Conservation (phyloP, 2,329 filamentous ascomycete genomes). For the Paradendryphiella salina region DNA sequence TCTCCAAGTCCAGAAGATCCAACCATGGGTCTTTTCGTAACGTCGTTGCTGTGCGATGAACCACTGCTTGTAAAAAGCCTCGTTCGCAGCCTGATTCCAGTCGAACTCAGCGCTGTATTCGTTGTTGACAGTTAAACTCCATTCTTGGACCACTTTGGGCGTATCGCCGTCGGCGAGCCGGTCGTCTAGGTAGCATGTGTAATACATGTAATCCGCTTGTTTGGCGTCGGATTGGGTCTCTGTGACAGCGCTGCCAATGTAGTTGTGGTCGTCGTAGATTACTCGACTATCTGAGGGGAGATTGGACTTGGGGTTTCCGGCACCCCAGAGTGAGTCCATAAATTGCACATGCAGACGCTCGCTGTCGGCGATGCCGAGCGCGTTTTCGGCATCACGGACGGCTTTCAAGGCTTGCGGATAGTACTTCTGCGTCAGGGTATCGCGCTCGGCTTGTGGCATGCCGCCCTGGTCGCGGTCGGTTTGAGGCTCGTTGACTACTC, state of each 20-base stretch:
- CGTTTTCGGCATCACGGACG: constrained; percentile 55
- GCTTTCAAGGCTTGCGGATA: constrained; percentile 54
- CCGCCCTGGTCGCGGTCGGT: constrained; percentile 14
- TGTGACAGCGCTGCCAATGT: constrained; percentile 52
- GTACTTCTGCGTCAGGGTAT: constrained; percentile 39
- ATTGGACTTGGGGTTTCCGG: constrained; percentile 57
- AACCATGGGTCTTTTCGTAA: constrained; percentile 60
- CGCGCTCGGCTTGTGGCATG: constrained; percentile 34
- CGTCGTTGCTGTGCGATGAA: constrained; percentile 60
- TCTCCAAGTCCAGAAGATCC: constrained; percentile 67
- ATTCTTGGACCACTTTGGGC: constrained; percentile 63
- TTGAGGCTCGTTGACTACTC: constrained; percentile 62
- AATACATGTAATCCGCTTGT: constrained; percentile 53
- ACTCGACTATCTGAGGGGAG: constrained; percentile 50
- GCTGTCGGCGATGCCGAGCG: constrained; percentile 48
- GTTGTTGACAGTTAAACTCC: constrained; percentile 57
- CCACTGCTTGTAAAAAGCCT: constrained; percentile 59
- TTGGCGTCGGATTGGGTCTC: constrained; percentile 42
- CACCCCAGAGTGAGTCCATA: constrained; percentile 60
- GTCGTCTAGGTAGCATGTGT: constrained; percentile 54
- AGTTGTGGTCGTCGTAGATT: constrained; percentile 63
- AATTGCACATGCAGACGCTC: constrained; percentile 59
- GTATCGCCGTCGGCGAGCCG: constrained; percentile 43
- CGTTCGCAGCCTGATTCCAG: constrained; percentile 33
- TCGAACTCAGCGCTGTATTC: constrained; percentile 54